phyloP scores from a whole-genome alignment of 2,329 filamentous ascomycete genomes.

The Calycina herbarum region DNA sequence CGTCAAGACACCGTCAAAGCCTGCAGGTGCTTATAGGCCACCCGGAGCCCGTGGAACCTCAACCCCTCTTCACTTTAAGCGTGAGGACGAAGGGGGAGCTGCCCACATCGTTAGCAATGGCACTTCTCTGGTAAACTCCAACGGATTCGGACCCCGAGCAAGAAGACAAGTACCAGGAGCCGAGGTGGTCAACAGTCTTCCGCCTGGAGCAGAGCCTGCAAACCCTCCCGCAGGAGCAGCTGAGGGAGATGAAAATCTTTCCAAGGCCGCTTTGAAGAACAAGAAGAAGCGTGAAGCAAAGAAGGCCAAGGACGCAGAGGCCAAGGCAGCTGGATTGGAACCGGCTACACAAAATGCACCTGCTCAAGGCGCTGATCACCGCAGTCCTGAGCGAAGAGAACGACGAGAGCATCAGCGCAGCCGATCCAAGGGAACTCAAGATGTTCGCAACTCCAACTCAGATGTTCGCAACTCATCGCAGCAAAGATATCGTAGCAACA shows the following conservation, averaged over 20 bases:
- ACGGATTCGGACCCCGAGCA: constrained; percentile 69
- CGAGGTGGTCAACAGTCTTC: constrained; percentile 65
- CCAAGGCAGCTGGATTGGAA: constrained; percentile 50
- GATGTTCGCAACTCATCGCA: constrained; percentile 44
- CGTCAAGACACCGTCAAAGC: constrained; percentile 93
- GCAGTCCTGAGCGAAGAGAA: constrained; percentile 62
- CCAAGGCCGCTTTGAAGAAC: constrained; percentile 87
- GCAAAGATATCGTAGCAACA: constrained; percentile 53
- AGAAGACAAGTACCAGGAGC: constrained; percentile 86
- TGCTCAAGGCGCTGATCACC: constrained; percentile 45
- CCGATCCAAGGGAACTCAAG: constrained; percentile 47
- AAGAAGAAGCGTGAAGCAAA: constrained; percentile 98
- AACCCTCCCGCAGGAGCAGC: constrained; percentile 55
- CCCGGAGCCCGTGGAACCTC: constrained; percentile 86
- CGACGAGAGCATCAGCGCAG: constrained; percentile 51
- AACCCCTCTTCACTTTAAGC: constrained; percentile 93
- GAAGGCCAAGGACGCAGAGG: constrained; percentile 80
- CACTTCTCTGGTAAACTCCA: constrained; percentile 61
- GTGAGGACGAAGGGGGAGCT: constrained; percentile 92
- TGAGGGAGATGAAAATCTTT: constrained; percentile 67
- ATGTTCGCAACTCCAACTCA: constrained; percentile 44
- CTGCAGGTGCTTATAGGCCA: constrained; percentile 93
- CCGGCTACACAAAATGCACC: constrained; percentile 37
- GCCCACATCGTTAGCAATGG: constrained; percentile 82
- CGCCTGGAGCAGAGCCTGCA: constrained; percentile 68